Percentiles rank a stretch among this genome's conserved stretches.
Conservation (phyloP, 495 filamentous ascomycete genomes). For the Penicillium soppii region DNA sequence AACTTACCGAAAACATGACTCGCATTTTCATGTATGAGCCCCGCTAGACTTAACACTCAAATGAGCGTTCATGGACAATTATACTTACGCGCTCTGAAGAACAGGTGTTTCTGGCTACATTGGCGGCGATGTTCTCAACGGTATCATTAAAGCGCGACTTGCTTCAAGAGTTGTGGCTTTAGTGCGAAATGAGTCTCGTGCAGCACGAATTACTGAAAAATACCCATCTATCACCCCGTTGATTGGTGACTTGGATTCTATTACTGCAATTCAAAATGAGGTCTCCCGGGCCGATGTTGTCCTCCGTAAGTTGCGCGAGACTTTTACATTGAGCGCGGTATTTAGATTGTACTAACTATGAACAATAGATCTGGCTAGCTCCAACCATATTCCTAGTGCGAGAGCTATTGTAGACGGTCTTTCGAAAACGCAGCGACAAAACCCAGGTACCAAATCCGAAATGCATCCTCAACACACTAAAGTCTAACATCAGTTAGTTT, state of each 20-base stretch:
- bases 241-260: slow-evolving; percentile 39
- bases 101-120: slow-evolving; percentile 63
- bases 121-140: slow-evolving; percentile 59
- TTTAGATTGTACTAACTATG: background rate
- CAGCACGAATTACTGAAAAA: slow-evolving; percentile 48
- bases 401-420: background rate
- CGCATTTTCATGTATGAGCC: background rate
- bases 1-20: too few relatives aligned
- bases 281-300: slow-evolving; percentile 44
- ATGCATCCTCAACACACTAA: too few relatives aligned
- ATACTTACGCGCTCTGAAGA: too few relatives aligned
- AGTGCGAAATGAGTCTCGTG: slow-evolving; percentile 59
- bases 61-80: too few relatives aligned
- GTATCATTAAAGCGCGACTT: slow-evolving; percentile 51
- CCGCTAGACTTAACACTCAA: too few relatives aligned
- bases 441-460: too few relatives aligned
- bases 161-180: slow-evolving; percentile 58
- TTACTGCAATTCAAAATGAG: slow-evolving; percentile 27
- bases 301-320: slow-evolving; percentile 27
- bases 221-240: slow-evolving; percentile 40
- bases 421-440: background rate
- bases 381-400: background rate
- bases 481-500: background rate
- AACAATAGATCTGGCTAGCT: background rate
- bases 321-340: background rate